phyloP scores from a whole-genome alignment of 2,329 filamentous ascomycete genomes.

The Pochonia chlamydosporia region DNA sequence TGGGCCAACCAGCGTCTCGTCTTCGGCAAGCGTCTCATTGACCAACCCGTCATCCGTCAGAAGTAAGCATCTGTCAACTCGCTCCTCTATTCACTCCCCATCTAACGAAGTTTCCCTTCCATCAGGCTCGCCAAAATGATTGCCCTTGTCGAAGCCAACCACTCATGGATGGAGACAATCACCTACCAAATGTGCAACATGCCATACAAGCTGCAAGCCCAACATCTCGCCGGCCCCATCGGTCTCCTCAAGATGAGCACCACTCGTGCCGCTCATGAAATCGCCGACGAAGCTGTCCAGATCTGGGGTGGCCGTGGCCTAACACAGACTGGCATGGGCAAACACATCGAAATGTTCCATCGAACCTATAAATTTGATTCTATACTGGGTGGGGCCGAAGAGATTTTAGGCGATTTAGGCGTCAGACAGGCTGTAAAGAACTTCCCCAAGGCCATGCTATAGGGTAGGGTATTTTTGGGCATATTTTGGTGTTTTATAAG shows the following conservation, averaged over 20 bases:
- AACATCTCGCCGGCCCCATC: slow-evolving; percentile 73
- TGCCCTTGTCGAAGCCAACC: slow-evolving; percentile 71
- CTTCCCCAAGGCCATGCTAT: slow-evolving; percentile 81
- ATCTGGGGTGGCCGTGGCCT: slow-evolving; percentile 80
- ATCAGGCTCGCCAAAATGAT: slow-evolving; percentile 78
- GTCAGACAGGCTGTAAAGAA: slow-evolving; percentile 78
- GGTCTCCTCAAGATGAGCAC: slow-evolving; percentile 74
- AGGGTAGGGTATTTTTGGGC: slow-evolving; percentile 17
- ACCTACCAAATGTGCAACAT: slow-evolving; percentile 87
- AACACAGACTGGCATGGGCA: slow-evolving; percentile 78
- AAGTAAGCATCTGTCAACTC: slow-evolving; percentile 48
- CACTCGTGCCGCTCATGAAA: slow-evolving; percentile 73
- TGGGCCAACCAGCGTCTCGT: slow-evolving; percentile 85
- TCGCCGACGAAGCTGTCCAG: slow-evolving; percentile 77
- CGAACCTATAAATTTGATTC: slow-evolving; percentile 78
- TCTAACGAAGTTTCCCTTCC: neutral
- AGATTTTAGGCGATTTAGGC: slow-evolving; percentile 74
- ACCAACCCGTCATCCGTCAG: slow-evolving; percentile 76
- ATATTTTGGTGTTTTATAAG: neutral
- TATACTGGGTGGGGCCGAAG: slow-evolving; percentile 75
- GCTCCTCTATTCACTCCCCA: neutral
- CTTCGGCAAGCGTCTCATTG: slow-evolving; percentile 75
- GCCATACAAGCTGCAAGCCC: slow-evolving; percentile 70
- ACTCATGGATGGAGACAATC: slow-evolving; percentile 78
- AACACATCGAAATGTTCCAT: slow-evolving; percentile 78